Evolutionary conservation across 1,139 yeast species (phyloP).

Genomic region (Taphrina pruni): DNA sequence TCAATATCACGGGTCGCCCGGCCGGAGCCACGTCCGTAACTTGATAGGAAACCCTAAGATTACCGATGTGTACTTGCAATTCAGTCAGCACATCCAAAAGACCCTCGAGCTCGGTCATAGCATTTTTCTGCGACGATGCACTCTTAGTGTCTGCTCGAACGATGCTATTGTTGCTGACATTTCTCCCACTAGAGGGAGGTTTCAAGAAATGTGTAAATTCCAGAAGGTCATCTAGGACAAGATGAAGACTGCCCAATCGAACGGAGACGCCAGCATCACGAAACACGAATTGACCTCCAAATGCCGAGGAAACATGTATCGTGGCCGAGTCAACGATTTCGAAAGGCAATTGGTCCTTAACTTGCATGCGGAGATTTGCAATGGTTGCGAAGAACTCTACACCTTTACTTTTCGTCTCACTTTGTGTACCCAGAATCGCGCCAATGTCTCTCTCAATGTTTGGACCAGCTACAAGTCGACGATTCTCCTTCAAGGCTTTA

Average conservation of each 20-base stretch:
- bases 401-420: slow-evolving; percentile 11
- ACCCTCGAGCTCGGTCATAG: background rate
- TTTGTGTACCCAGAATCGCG: slow-evolving; percentile 9
- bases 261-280: slow-evolving; percentile 52
- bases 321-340: slow-evolving; percentile 51
- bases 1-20: slow-evolving; percentile 46
- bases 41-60: slow-evolving; percentile 41
- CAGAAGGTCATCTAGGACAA: slow-evolving; percentile 47
- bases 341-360: slow-evolving; percentile 49
- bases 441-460: slow-evolving; percentile 24
- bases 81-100: slow-evolving; percentile 44
- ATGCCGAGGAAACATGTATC: slow-evolving; percentile 51
- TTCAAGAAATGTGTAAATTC: slow-evolving; percentile 40
- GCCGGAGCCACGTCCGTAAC: slow-evolving; percentile 26
- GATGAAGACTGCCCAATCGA: slow-evolving; percentile 48
- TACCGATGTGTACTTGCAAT: slow-evolving; percentile 45
- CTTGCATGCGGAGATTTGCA: slow-evolving; percentile 41
- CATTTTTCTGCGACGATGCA: background rate
- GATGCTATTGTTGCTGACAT: background rate
- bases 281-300: slow-evolving; percentile 50
- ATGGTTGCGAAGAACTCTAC: background rate
- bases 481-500: slow-evolving; percentile 28
- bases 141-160: slow-evolving; percentile 12
- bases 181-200: background rate
- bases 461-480: slow-evolving; percentile 3